Conservation (phyloP, 495 filamentous ascomycete genomes). For the Aspergillus bridgeri region DNA sequence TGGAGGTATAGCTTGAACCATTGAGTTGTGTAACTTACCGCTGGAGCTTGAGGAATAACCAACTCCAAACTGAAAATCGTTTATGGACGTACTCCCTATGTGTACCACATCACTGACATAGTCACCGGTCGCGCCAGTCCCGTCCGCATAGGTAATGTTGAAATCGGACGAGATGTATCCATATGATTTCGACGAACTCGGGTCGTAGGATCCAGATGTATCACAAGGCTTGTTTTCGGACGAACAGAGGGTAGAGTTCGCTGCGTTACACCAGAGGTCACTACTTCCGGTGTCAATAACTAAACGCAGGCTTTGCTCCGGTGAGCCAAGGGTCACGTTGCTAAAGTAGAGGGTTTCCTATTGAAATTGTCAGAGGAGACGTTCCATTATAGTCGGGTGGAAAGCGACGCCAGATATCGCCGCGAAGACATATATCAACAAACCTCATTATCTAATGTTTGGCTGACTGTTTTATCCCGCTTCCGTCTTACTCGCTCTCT, state of each 20-base stretch:
- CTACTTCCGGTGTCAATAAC: conserved; percentile 84
- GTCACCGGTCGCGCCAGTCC: conserved; percentile 73
- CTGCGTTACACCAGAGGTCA: conserved; percentile 84
- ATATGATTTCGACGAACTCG: conserved; percentile 81
- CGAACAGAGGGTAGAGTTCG: conserved; percentile 58
- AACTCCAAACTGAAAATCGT: conserved; percentile 78
- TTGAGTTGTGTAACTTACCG: conserved; percentile 19
- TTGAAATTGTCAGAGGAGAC: conserved; percentile 3
- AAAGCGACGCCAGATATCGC: background rate
- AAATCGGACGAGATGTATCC: conserved; percentile 72
- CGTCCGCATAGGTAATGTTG: conserved; percentile 90
- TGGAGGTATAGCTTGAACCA: background rate
- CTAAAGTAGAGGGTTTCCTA: conserved; percentile 61
- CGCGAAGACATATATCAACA: background rate
- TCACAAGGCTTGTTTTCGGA: conserved; percentile 45
- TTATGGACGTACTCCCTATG: conserved; percentile 60
- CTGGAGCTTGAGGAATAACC: conserved; percentile 68
- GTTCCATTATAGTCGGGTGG: too few relatives aligned
- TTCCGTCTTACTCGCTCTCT: conserved; percentile 36
- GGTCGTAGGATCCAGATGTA: conserved; percentile 61
- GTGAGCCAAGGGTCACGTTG: conserved; percentile 71
- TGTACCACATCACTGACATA: conserved; percentile 77
- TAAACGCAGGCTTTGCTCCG: conserved; percentile 58
- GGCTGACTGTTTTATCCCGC: conserved; percentile 30
- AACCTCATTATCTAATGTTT: conserved; percentile 44